A percentile compares a stretch with the other conserved stretches of the same genome.
These are phyloP conservation scores for Citrus glauca DNA, from an alignment of 345 rosid genomes.

Conservation along the genomic window DNA sequence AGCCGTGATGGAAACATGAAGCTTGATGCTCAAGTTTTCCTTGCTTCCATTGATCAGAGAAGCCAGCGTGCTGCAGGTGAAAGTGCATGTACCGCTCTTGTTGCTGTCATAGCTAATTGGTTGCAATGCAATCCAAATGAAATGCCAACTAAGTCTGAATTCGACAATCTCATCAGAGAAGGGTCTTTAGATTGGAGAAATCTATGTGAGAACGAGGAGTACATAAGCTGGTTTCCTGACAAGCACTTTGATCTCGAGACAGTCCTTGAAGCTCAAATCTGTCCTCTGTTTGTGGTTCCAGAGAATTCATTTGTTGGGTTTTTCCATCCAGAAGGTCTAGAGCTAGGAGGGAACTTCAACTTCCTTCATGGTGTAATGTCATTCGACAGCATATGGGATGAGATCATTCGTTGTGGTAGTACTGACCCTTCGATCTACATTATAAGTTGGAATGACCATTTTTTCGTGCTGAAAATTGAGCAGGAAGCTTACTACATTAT, in stretches of 20 bases:
- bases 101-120: constrained; percentile 62
- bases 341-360: constrained; percentile 37
- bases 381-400: constrained; percentile 67
- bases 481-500: constrained; percentile 60
- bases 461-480: constrained; percentile 58
- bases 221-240: constrained; percentile 51
- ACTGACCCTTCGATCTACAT: constrained; percentile 38
- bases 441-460: constrained; percentile 76
- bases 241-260: constrained; percentile 75
- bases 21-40: constrained; percentile 53
- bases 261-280: constrained; percentile 50
- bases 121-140: constrained; percentile 46
- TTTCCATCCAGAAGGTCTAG: constrained; percentile 53
- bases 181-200: constrained; percentile 71
- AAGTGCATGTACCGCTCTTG: constrained; percentile 75
- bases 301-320: constrained; percentile 60
- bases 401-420: constrained; percentile 27
- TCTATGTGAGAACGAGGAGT: constrained; percentile 50
- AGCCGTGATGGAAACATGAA: constrained; percentile 61
- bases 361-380: constrained; percentile 67
- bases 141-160: constrained; percentile 60
- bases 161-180: constrained; percentile 57
- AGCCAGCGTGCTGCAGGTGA: constrained; percentile 71
- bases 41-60: constrained; percentile 69
- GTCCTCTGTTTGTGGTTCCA: constrained; percentile 36